phyloP scores from a whole-genome alignment of 2,329 filamentous ascomycete genomes.

The Volutella citrinella region DNA sequence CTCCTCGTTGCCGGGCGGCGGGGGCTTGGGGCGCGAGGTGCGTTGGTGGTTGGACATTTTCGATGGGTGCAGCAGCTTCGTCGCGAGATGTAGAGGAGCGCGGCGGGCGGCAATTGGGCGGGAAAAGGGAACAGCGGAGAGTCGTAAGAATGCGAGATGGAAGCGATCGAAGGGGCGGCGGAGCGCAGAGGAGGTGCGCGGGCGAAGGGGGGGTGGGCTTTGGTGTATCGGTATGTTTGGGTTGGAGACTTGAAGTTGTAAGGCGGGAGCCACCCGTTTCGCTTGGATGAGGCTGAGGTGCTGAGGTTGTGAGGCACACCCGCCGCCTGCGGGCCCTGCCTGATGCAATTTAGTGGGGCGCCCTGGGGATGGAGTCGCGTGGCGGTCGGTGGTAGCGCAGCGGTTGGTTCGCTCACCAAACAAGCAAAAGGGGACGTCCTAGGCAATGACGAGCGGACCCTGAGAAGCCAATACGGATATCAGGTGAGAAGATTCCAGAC shows the following conservation, averaged over 20 bases:
- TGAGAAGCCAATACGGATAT: too few relatives aligned
- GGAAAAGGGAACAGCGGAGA: too few relatives aligned
- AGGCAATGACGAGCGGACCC: too few relatives aligned
- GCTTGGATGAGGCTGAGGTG: not conserved
- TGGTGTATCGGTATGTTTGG: not conserved
- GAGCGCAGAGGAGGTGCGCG: not conserved
- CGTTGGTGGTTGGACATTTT: conserved; percentile 21
- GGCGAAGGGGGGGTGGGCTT: not conserved
- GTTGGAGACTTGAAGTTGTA: too few relatives aligned
- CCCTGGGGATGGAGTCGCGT: conserved; percentile 17
- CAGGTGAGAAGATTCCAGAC: too few relatives aligned
- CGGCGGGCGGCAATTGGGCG: too few relatives aligned
- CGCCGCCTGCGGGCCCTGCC: conserved; percentile 1
- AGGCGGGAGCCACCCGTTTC: too few relatives aligned
- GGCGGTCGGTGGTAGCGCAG: conserved; percentile 13
- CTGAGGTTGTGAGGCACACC: too few relatives aligned
- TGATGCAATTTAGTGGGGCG: conserved; percentile 21
- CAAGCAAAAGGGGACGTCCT: not conserved
- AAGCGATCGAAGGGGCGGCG: too few relatives aligned
- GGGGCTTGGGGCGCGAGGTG: conserved; percentile 66
- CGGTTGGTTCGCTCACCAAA: not conserved
- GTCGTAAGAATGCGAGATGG: too few relatives aligned
- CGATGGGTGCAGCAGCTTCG: too few relatives aligned
- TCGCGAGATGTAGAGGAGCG: too few relatives aligned
- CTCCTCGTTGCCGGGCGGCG: conserved; percentile 79